phyloP scores from a whole-genome alignment of 2,329 filamentous ascomycete genomes.

The Colletotrichum cuscutae region DNA sequence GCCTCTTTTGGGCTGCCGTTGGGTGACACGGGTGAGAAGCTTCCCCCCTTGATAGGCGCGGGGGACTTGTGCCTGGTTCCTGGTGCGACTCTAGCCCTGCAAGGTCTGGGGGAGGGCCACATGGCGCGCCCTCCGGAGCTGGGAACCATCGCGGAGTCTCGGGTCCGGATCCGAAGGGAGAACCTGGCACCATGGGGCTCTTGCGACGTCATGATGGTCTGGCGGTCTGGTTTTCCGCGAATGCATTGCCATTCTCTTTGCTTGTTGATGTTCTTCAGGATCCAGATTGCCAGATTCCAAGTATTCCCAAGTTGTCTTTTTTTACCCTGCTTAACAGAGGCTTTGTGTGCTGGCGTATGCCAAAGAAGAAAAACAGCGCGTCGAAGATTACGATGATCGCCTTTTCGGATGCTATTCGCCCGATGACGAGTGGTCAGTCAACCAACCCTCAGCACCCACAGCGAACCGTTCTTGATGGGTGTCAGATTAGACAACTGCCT shows the following conservation, averaged over 20 bases:
- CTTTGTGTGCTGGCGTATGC: no score
- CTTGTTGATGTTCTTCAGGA: not conserved
- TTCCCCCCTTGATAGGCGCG: not conserved
- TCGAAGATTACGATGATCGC: no score
- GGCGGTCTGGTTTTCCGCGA: constrained; percentile 2
- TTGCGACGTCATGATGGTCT: constrained; percentile 11
- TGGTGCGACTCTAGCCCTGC: not conserved
- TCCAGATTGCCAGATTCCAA: not conserved
- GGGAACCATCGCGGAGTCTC: constrained; percentile 9
- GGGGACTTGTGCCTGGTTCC: constrained; percentile 9
- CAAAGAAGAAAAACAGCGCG: no score
- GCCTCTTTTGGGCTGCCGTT: not conserved
- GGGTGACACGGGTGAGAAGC: not conserved
- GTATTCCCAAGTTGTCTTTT: not conserved
- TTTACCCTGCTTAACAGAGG: not conserved
- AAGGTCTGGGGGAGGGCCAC: constrained; percentile 5
- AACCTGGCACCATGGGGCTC: not conserved
- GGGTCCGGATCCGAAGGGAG: constrained; percentile 15
- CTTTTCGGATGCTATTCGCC: no score
- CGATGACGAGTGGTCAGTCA: no score
- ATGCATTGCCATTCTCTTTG: not conserved
- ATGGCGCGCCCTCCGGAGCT: not conserved
- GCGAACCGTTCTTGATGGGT: no score
- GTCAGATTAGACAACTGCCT: not conserved
- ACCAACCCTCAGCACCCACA: no score